Conservation (phyloP, 306 rosid species). For the Sesbania bispinosa region DNA sequence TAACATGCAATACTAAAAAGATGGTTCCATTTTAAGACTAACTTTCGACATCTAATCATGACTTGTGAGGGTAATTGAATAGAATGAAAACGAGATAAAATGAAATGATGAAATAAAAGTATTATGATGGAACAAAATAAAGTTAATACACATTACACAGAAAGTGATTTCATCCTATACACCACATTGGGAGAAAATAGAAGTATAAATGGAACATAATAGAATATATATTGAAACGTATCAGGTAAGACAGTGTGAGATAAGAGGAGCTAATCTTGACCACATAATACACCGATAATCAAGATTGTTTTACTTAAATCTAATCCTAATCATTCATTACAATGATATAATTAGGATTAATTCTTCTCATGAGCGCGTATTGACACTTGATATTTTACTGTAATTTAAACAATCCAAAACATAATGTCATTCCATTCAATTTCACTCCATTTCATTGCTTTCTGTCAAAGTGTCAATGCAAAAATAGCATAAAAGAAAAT, state of each 20-base stretch:
- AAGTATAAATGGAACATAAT: not conserved
- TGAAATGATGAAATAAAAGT: not conserved
- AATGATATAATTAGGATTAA: too few species aligned
- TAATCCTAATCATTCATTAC: too few species aligned
- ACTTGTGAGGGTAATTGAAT: not conserved
- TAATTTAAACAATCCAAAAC: too few species aligned
- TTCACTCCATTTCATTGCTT: not conserved
- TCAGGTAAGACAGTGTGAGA: too few species aligned
- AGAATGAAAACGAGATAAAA: not conserved
- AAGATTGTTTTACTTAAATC: too few species aligned
- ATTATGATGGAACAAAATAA: not conserved
- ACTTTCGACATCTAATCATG: not conserved
- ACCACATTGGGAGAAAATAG: not conserved
- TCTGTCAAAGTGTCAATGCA: too few species aligned
- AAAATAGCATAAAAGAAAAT: not conserved
- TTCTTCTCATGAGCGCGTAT: too few species aligned
- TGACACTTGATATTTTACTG: not conserved
- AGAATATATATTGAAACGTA: too few species aligned
- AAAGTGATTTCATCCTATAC: not conserved
- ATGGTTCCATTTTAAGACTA: not conserved
- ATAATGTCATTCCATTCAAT: not conserved
- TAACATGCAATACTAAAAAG: not conserved
- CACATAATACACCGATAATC: too few species aligned
- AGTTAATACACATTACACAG: not conserved
- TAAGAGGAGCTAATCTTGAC: too few species aligned